Base-by-base conservation (phyloP, 1,284 basidiomycete genomes). In the Serendipita sp. region DNA sequence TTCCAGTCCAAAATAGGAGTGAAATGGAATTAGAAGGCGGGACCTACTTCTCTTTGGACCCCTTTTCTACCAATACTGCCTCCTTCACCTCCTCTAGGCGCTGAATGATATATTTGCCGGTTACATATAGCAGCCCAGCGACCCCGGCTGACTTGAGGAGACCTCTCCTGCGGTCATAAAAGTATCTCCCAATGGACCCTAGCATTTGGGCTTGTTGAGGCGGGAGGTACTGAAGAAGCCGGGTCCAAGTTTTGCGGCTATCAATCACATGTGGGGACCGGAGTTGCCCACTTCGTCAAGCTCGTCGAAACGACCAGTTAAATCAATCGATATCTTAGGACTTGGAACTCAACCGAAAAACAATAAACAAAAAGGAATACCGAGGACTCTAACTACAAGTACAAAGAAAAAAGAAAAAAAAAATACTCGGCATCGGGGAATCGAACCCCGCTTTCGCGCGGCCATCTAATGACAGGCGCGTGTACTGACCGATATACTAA, bases 31-130 rank as follows among this genome's bases (percentile, higher is more conserved):
- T 6, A n/a, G n/a, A 32, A 29, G 35, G 62, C 61, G 64, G 26
- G 32, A 77, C 86, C 67, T 68, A 91, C 90, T 82, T 88, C 65
- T 93, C 87, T 64, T 80, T 79, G 3, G 87, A 86, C n/a, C 76
- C 68, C 61, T 80, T 77, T 61, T 88, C 84, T 66, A 82, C 77
- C 67, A 85, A 76, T 60, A 89, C 74, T 62, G 77, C 79, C 60
- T 82, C 81, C 67, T 88, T 84, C 61, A 85, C 78, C 66, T 93
- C 88, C 60, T 85, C 81, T 45, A 92, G 73, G 47, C 87, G 79
- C 60, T 82, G 77, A 32, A 75, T 70, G 61, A 89, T 76, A 74
- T 91, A 93, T 26, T 78, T 71, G 26, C 80, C 80, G n/a, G 83
- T 74, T 34, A 87, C 69, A 71, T 93, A 94, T 38, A 82, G 73